These are phyloP conservation scores for Trypanosoma brucei DNA, from an alignment of 208 protist genomes.

Conservation along the genomic window DNA sequence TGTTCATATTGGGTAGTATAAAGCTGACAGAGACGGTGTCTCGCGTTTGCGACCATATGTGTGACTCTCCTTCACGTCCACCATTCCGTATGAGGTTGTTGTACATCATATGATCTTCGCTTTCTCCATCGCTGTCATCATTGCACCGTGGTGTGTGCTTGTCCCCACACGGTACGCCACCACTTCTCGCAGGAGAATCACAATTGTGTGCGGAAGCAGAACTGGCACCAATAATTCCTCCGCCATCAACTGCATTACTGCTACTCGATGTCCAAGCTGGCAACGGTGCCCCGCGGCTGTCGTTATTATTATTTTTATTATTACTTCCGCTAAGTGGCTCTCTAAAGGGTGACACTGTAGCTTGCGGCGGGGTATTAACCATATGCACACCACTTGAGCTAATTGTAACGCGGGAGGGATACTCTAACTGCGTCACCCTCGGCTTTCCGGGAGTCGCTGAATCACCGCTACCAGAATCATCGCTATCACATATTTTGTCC, in stretches of 20 bases:
- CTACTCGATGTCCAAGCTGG: too few species aligned
- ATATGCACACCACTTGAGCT: conserved; percentile 54
- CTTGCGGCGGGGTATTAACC: conserved; percentile 24
- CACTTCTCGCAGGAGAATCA: neutral
- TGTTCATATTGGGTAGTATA: conserved; percentile 45
- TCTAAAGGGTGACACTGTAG: conserved; percentile 46
- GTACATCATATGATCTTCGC: conserved; percentile 65
- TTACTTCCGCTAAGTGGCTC: too few species aligned
- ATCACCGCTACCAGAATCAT: conserved; percentile 8
- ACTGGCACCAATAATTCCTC: neutral
- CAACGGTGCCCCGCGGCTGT: too few species aligned
- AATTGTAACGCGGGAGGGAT: conserved; percentile 61
- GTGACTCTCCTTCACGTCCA: conserved; percentile 42
- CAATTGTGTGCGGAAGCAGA: neutral
- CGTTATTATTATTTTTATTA: too few species aligned
- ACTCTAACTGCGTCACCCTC: conserved; percentile 46
- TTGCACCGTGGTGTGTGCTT: neutral
- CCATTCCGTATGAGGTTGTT: conserved; percentile 57
- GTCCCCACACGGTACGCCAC: neutral
- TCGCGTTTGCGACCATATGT: conserved; percentile 69
- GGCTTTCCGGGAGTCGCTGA: conserved; percentile 9
- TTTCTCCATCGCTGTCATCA: conserved; percentile 13
- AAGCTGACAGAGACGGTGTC: conserved; percentile 65
- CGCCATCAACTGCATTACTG: too few species aligned
- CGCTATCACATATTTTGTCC: conserved; percentile 52